phyloP scores from a whole-genome alignment of 345 rosid species.

The Durio zibethinus region DNA sequence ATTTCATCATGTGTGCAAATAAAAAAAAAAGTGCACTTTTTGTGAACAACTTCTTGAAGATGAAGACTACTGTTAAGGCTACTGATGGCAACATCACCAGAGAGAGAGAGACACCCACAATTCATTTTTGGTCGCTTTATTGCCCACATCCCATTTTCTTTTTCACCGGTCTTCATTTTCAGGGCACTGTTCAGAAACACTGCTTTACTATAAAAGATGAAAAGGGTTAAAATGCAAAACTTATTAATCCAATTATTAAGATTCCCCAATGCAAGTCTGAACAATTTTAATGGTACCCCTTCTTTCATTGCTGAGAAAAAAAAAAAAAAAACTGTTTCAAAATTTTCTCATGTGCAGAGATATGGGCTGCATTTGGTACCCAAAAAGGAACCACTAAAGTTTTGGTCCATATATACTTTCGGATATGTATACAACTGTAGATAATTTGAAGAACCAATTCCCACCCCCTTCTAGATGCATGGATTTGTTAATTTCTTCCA shows the following conservation, averaged over 20 bases:
- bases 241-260: too few species aligned
- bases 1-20: slow-evolving; percentile 12
- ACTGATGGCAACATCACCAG: not conserved
- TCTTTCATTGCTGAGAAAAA: not conserved
- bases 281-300: not conserved
- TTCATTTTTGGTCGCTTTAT: slow-evolving; percentile 22
- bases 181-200: slow-evolving; percentile 8
- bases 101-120: slow-evolving; percentile 21
- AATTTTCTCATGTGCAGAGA: slow-evolving; percentile 9
- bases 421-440: not conserved
- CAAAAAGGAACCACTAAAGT: slow-evolving; percentile 17
- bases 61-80: slow-evolving; percentile 16
- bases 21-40: slow-evolving; percentile 29
- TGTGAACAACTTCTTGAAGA: slow-evolving; percentile 25
- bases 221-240: too few species aligned
- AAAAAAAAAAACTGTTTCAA: not conserved
- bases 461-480: not conserved
- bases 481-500: not conserved
- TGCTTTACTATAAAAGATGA: not conserved
- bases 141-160: slow-evolving; percentile 22
- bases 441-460: not conserved
- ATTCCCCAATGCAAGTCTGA: slow-evolving; percentile 15
- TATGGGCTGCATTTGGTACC: slow-evolving; percentile 30
- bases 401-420: not conserved
- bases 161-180: slow-evolving; percentile 25